Conservation (phyloP, 192 early-diverging fungal species). For the Rhizophagus clarus region DNA sequence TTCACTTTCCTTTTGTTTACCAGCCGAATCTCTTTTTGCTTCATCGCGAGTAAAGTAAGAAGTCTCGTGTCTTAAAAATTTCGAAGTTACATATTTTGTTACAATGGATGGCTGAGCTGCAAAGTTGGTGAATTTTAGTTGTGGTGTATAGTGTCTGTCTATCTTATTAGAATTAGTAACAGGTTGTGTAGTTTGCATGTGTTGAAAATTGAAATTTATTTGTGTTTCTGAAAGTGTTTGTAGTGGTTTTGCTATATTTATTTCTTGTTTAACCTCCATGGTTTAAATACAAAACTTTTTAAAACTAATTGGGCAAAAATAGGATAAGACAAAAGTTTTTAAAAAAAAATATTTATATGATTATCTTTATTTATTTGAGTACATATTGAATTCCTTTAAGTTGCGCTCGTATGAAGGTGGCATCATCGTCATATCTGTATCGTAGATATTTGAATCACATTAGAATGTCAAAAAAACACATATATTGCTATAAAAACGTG, state of each 20-base stretch:
- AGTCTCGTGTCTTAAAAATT: conserved; percentile 46
- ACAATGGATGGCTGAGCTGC: conserved; percentile 50
- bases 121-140: conserved; percentile 57
- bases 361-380: background rate
- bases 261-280: background rate
- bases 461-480: background rate
- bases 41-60: conserved; percentile 49
- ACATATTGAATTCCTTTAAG: background rate
- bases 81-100: conserved; percentile 49
- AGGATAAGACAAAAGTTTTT: background rate
- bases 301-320: background rate
- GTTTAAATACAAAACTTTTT: background rate
- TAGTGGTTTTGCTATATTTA: background rate
- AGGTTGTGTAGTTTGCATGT: background rate
- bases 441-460: background rate
- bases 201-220: background rate
- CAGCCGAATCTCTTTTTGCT: conserved; percentile 27
- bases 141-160: conserved; percentile 36
- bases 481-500: background rate
- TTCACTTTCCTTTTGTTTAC: conserved; percentile 38
- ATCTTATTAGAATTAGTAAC: background rate
- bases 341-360: background rate
- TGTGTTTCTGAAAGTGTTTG: background rate
- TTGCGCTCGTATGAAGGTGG: background rate
- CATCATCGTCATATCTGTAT: background rate